These are phyloP conservation scores for Kalmusia sp. DNA, from an alignment of 2,329 filamentous ascomycete genomes.

Conservation along the genomic window DNA sequence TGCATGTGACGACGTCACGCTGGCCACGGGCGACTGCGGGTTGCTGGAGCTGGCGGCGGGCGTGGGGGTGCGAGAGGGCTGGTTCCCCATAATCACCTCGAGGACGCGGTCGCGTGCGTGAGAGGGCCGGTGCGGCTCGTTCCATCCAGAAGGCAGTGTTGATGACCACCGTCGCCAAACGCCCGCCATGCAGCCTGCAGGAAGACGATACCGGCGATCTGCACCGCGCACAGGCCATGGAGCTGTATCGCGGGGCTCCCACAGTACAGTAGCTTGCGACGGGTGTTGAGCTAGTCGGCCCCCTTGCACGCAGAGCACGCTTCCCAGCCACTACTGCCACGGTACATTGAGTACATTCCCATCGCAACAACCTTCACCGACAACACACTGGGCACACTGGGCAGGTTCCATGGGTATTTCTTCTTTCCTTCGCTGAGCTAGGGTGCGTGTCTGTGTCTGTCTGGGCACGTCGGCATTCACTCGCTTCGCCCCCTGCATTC, in stretches of 20 bases:
- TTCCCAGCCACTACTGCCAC: not conserved
- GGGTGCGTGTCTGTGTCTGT: too few relatives aligned
- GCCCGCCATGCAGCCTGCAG: conserved; percentile 15
- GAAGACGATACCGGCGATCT: conserved; percentile 4
- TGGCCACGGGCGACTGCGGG: conserved; percentile 30
- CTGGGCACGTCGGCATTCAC: too few relatives aligned
- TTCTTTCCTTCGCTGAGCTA: too few relatives aligned
- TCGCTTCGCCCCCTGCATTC: too few relatives aligned
- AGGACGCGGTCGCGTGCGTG: conserved; percentile 1
- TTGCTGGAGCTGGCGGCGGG: conserved; percentile 29
- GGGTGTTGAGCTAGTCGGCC: not conserved
- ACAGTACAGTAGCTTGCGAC: not conserved
- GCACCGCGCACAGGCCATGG: conserved; percentile 18
- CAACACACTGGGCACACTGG: too few relatives aligned
- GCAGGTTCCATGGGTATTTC: too few relatives aligned
- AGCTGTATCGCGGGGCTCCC: conserved; percentile 14
- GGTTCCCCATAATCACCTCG: conserved; percentile 42
- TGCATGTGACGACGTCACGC: conserved; percentile 31
- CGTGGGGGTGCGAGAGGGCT: conserved; percentile 35
- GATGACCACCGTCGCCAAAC: conserved; percentile 7
- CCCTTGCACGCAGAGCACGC: too few relatives aligned
- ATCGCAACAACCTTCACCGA: too few relatives aligned
- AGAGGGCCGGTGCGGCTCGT: conserved; percentile 4
- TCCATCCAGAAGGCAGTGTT: conserved; percentile 10
- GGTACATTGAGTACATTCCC: too few relatives aligned